phyloP scores from a whole-genome alignment of 306 rosid species.

The Adenanthera pavonina region DNA sequence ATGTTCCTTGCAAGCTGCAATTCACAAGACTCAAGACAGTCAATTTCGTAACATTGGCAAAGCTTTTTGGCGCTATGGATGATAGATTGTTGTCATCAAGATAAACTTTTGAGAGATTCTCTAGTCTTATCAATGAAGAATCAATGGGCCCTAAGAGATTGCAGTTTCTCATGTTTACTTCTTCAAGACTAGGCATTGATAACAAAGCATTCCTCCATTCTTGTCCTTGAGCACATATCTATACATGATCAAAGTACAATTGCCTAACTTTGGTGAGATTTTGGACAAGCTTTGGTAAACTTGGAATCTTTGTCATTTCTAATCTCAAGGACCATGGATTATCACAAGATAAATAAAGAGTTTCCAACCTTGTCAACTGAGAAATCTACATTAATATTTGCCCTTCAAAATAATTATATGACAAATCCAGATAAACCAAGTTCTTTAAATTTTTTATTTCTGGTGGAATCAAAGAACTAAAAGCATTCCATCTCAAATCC shows the following conservation, averaged over 20 bases:
- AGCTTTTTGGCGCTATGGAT: background rate
- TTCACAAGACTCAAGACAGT: background rate
- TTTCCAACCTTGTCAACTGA: conserved; percentile 19
- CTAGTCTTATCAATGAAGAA: background rate
- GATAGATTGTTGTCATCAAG: conserved; percentile 16
- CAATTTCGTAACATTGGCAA: no score
- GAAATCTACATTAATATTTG: conserved; percentile 5
- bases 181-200: background rate
- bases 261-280: background rate
- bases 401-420: conserved; percentile 4
- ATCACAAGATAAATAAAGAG: conserved; percentile 20
- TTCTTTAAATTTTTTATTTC: no score
- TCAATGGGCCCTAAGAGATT: conserved; percentile 38
- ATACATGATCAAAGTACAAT: conserved; percentile 40
- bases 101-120: conserved; percentile 3
- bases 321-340: background rate
- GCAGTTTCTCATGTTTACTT: conserved; percentile 1
- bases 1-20: conserved; percentile 22
- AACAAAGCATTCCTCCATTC: background rate
- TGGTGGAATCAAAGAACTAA: no score
- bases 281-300: no score
- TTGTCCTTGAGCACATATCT: conserved; percentile 37
- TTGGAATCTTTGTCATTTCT: background rate
- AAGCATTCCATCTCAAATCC: no score
- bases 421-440: background rate